Base-by-base conservation (phyloP, 805 yeast species). In the Candida taoyuanica region DNA sequence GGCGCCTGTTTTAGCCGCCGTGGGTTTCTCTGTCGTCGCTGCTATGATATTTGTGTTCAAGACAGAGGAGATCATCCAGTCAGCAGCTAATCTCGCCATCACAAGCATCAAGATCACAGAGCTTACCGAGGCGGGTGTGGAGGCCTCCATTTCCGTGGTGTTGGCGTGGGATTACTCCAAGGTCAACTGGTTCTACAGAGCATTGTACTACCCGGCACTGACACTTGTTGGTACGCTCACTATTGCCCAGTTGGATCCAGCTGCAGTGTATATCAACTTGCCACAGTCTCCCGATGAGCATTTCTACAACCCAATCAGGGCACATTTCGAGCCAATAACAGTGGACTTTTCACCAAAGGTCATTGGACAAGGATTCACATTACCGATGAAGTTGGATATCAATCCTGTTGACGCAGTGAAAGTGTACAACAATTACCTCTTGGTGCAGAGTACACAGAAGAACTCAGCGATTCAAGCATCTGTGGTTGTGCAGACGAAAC, bases 161-260 rank as follows among this genome's bases (percentile, higher is more conserved):
- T 18, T 52, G 17, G 24, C 33, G 7, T 44, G 50, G 36, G 46
- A 54, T 17, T 54, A 52, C 35, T 30, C 47, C 1, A 29, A 34
- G 6, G 35, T 45, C 6, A 14, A 33, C 15, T 42, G 43, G 44
- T 39, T 42, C 31, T 31, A 31, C 19, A 40, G 33, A 23, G 7
- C 17, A 1, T 7, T 49, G 5, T 41, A 34, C 38, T 27, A 31
- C n/a, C 47, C 52, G 0, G 6, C 39, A 3, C 17, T 36, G 8
- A 17, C 31, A 3, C 1, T 35, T 4, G 5, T 49, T 14, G 50
- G 50, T 2, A 13, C 12, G 2, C 35, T 43, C 2, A 15, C 18
- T 2, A 17, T 54, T 11, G 24, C n/a, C 2, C 40, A 43, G 5
- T 5, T 13, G 5, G 37, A 25, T 1, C 43, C 46, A 3, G 18